Base-by-base conservation (phyloP, 2,329 filamentous ascomycete species). In the Aspergillaceae sp. region DNA sequence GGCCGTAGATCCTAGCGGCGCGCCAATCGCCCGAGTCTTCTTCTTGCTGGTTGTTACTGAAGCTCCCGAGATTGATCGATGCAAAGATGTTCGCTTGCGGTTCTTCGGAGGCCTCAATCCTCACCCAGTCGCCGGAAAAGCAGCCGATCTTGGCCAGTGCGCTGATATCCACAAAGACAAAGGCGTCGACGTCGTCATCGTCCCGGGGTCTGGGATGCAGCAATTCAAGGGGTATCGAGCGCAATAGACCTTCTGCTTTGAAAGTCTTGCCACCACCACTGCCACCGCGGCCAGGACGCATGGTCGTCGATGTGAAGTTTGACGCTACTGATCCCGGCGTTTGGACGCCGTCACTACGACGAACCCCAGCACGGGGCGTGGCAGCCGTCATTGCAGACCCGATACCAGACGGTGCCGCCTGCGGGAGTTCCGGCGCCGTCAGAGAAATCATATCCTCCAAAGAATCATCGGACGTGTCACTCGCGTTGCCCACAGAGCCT, bases 71-170 rank as follows among this genome's bases (percentile, higher is more conserved):
- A 78, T 85, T 54, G 80, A 79, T 11, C 75, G 85, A 63, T 80
- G 84, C 10, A 74, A 70, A 26, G 78, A 84, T 48, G 32, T 70
- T 69, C n/a, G 62, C 44, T 46, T 67, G 65, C 2, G 87, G 85
- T 60, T 89, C 87, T 53, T 86, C 78, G 0, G 86, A 78, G 4
- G 80, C 76, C 67, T 95, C 88, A 7, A 96, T 74, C 26, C 85
- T 83, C 7, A 95, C 88, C 92, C 92, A 98, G 61, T 98, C 92
- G 29, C 92, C 92, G 0, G 91, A 97, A 62, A 98, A 98, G 65
- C 91, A 97, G 10, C 91, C 90, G 45, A 98, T 84, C 56, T 90
- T 89, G 9, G 87, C 84, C 19, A 98, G 69, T 1, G 87, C 87
- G 47, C 80, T 83, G 5, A 94, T 84, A 57, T 96, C 89, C 4